Percentiles rank a stretch among this genome's conserved stretches.
phyloP scores from a whole-genome alignment of 176 grass and related monocot genomes.

The Oryza officinalis region DNA sequence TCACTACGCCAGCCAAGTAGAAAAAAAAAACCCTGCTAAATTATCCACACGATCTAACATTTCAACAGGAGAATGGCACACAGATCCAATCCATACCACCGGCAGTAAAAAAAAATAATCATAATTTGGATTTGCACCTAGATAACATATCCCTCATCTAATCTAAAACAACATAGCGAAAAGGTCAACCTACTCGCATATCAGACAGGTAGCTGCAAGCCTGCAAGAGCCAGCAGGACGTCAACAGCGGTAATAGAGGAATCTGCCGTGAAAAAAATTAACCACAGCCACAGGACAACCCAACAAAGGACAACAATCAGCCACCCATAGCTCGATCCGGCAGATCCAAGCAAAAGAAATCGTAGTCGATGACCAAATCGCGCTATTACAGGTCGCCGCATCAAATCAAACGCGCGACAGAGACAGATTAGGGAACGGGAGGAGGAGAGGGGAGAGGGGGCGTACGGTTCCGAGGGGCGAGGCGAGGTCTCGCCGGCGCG shows the following conservation, averaged over 20 bases:
- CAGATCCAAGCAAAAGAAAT: background rate
- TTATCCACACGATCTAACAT: background rate
- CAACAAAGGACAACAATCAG: background rate
- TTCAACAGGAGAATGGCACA: background rate
- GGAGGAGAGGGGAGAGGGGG: background rate
- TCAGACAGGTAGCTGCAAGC: background rate
- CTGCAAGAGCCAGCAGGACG: background rate
- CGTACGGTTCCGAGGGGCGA: slow-evolving; percentile 26
- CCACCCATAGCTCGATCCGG: background rate
- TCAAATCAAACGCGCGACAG: background rate
- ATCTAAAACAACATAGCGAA: background rate
- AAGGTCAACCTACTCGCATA: background rate
- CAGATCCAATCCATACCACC: background rate
- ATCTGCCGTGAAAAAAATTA: background rate
- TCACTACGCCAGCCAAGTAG: background rate
- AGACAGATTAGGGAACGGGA: background rate
- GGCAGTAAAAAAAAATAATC: too few relatives aligned
- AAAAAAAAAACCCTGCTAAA: background rate
- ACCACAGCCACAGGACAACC: background rate
- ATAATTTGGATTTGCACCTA: background rate
- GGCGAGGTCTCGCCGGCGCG: slow-evolving; percentile 31
- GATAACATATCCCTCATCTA: background rate
- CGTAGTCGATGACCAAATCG: background rate
- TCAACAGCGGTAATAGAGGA: background rate
- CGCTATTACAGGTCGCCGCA: background rate